Base-by-base conservation (phyloP, 495 filamentous ascomycete species). In the Aspergillus campestris region DNA sequence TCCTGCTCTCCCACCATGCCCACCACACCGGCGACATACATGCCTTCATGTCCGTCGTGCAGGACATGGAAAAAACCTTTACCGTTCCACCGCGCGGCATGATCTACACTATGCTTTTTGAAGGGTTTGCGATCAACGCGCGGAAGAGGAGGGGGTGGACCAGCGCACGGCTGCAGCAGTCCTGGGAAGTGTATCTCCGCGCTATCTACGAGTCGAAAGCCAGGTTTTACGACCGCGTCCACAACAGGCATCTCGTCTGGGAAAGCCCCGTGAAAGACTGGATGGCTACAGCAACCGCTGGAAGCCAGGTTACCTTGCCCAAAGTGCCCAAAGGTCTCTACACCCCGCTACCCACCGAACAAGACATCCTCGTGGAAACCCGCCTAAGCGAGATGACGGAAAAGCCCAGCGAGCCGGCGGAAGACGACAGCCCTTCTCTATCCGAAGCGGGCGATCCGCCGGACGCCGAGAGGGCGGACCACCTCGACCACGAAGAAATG, bases 71-170 rank as follows among this genome's bases (percentile, higher is more conserved):
- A 44, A 57, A 51, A 15, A 45, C 51, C 3, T 70, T 61, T 40
- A n/a, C 45, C 1, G 53, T 62, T 15, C 70, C 70, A 11, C 68
- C 70, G 31, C 63, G 61, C 18, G 56, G 60, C 6, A 60, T 73
- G 43, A 58, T 73, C 28, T 73, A 69, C 35, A 45, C 68, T 8
- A 55, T 68, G 5, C 67, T 95, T 18, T 81, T 94, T 55, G 80
- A 83, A 48, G 85, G 83, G 5, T 95, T 95, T 59, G 69, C 71
- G 37, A 58, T 59, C n/a, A 79, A 89, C 58, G 88, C 87, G 12
- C 75, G 78, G n/a, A 62, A 55, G 6, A 74, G 78, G 49, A 79
- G 77, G 9, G 58, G 76, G 6, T 92, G 86, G 89, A 83, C 77
- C 39, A 65, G 67, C 12, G 62, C 71, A 49, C 70, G 72, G 33